Percentiles rank a stretch among this genome's conserved stretches.
phyloP scores from a whole-genome alignment of 768 basidiomycete species.

The Tylopilus intermedius region DNA sequence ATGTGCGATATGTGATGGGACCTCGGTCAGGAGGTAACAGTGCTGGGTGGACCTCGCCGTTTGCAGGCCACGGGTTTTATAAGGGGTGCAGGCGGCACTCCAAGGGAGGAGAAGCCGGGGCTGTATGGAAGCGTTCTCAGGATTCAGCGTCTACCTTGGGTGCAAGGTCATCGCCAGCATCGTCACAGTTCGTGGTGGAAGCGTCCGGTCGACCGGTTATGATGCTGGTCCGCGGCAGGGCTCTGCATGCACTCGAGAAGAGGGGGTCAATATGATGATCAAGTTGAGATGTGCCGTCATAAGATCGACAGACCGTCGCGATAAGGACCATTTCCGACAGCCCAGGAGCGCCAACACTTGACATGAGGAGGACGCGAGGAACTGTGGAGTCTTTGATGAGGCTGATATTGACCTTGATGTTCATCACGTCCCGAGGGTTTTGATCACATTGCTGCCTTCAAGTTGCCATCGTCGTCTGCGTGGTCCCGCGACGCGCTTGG shows the following conservation, averaged over 20 bases:
- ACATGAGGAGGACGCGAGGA: conserved; percentile 7
- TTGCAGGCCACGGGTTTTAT: conserved; percentile 11
- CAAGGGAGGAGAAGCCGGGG: conserved; percentile 4
- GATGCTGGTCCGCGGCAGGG: neutral
- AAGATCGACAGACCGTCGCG: neutral
- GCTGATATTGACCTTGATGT: neutral
- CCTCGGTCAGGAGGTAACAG: neutral
- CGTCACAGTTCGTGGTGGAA: neutral
- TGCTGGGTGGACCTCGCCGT: neutral
- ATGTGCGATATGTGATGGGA: neutral
- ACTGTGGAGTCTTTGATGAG: neutral
- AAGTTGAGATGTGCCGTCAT: neutral
- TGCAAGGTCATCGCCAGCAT: neutral
- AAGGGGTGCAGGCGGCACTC: neutral
- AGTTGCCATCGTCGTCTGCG: neutral
- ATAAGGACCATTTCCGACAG: neutral
- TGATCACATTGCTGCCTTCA: neutral
- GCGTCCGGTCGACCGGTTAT: neutral
- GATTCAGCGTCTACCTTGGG: conserved; percentile 2
- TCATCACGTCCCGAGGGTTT: too few species aligned
- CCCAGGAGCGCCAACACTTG: neutral
- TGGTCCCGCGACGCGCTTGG: too few species aligned
- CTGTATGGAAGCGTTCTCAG: conserved; percentile 10
- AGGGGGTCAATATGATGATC: neutral
- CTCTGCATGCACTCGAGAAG: neutral